Base-by-base conservation (phyloP, 257 asterid species). In the Solanum virginianum region DNA sequence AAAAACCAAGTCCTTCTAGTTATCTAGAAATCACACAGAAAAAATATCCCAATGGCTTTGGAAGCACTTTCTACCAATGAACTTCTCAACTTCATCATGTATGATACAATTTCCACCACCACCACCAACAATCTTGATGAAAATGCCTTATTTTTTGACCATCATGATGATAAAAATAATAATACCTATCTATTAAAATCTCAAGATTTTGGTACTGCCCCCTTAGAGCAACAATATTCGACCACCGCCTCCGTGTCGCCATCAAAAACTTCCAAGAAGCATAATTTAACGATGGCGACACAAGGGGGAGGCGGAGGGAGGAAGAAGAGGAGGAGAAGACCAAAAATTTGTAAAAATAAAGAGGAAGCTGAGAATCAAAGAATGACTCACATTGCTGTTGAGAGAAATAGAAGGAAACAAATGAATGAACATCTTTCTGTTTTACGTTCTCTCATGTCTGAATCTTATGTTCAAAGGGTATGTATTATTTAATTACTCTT, bases 331-430 rank as follows among this genome's bases (percentile, higher is more conserved):
- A 75, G 97, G 88, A 85, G 98, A 80, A 85, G 95, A 89, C 93
- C 95, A 0, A 94, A 91, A 72, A 89, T 91, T 0, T 93, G 99
- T 85, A 95, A 94, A 90, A 96, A 95, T 83, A 92, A 93, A 57
- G 98, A 95, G 79, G 99, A 95, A 63, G 98, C 98, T 6, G 99
- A 96, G 86, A 91, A 87, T 5, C 99, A 96, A 75, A 91, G 99
- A 90, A 96, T 95, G 98, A 95, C 99, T 12, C 99, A 96, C 98
- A 96, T 95, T 93, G 94, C 98, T 7, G 98, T 96, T 2, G 99
- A 96, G 57, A 92, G 99, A 86, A 96, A 96, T 83, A 90, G 99
- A 5, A 90, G 99, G 29, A 96, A 94, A 80, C 97, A 91, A 84
- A 96, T 96, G 99, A 96, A 96, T 63, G 98, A 96, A 84, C 98